Base-by-base conservation (phyloP, 2,329 filamentous ascomycete genomes). In the Clarireedia monteithiana region DNA sequence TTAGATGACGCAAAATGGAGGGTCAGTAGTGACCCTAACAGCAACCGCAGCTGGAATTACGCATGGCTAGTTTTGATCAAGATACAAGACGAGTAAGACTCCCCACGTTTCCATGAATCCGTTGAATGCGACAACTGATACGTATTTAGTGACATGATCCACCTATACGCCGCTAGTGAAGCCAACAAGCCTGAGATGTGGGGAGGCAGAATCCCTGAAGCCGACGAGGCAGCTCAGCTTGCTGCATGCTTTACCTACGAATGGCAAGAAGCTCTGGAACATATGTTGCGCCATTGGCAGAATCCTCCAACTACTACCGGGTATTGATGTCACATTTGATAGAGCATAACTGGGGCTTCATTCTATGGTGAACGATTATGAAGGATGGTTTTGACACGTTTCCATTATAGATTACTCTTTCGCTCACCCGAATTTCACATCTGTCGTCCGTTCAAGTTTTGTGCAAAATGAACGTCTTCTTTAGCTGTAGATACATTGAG, bases 1-100 rank as follows among this genome's bases (percentile, higher is more conserved):
- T 68, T 89, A 1, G 76, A 80, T 50, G 84, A 88, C 64, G 86
- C 86, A 0, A 84, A 85, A 64, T 70, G 73, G 55, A 74, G 83
- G 23, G 86, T 90, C 2, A 75, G 78, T 54, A 74, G 72, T 27
- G 86, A 89, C 60, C 84, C 84, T 0, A 73, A 77, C 17, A 86
- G 83, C 60, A 83, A 83, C 63, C 77, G 83, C 24, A 89, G 85
- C 67, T 90, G 87, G 86, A 91, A 90, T 66, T 75, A 86, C 63
- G 86, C 84, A 44, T 90, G 86, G 86, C 72, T 90, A 47, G 82
- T 86, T 34, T 72, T 90, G 9, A 73, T 72, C 44, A 88, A 88
- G 69, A 83, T 89, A 50, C 74, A 77, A 23, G 79, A 82, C 55
- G 82, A 85, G 83, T 85, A 72, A 69, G 80, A 75, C 24, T 23